Base-by-base conservation (phyloP, 2,329 filamentous ascomycete species). In the Venturia effusa region DNA sequence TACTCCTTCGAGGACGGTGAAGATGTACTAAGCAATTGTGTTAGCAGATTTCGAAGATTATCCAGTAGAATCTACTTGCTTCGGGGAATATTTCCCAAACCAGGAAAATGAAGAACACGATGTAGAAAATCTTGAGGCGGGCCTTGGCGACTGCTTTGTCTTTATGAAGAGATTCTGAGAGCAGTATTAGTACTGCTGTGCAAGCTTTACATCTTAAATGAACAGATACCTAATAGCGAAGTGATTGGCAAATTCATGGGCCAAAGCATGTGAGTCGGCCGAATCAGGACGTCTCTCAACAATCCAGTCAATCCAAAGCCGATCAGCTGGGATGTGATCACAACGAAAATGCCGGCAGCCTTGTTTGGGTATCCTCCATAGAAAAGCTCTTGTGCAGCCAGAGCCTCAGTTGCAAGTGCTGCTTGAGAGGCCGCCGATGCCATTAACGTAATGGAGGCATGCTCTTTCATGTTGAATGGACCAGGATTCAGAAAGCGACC, bases 401-500 rank as follows among this genome's bases (percentile, higher is more conserved):
- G 57, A 43, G 63, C 57, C 22, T 68, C 45, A 5, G 62, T 64
- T 1, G 67, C 60, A n/a, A 65, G 55, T 13, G 67, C 41, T 6
- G 64, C 45, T 22, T 65, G 51, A 13, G 65, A 22, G 5, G 67
- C 62, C 17, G 66, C 61, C 5, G 65, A 64, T 10, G 65, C 63
- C 64, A 68, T 67, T 39, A 67, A 17, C 6, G 61, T 57, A 43
- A 72, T 70, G 0, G 68, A 67, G 4, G 67, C 68, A 66, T 75
- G 72, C 65, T 75, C 73, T 61, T 75, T 75, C n/a, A 57, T 63
- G 62, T 75, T 75, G 68, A 74, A 75, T 1, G 75, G 72, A 24
- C 69, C 68, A 3, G 77, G 77, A 39, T 78, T 79, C n/a, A 78
- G 63, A 54, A 71, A 77, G 1, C 70, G 67, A 6, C 74, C 73